phyloP scores from a whole-genome alignment of 73 alveolate species.

The Halteria grandinella region DNA sequence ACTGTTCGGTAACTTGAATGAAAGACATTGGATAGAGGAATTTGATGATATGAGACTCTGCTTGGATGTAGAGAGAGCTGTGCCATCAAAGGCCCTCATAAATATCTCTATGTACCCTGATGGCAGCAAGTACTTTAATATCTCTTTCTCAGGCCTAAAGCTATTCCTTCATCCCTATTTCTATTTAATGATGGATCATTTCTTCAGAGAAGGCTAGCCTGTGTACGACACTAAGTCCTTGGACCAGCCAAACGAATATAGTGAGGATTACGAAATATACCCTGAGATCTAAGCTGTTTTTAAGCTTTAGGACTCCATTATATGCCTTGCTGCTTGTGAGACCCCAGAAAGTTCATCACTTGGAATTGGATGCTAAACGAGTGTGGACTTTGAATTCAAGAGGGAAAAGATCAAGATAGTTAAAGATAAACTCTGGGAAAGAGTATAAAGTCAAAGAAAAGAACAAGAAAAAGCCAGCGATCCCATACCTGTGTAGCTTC shows the following conservation, averaged over 20 bases:
- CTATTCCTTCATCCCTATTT: slow-evolving; percentile 52
- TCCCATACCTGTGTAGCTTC: slow-evolving; percentile 11
- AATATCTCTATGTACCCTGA: slow-evolving; percentile 37
- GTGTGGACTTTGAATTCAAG: slow-evolving; percentile 36
- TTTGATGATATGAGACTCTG: too few relatives aligned
- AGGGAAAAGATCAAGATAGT: slow-evolving; percentile 32
- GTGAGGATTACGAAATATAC: slow-evolving; percentile 2
- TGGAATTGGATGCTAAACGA: slow-evolving; percentile 22
- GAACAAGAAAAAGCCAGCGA: slow-evolving; percentile 12
- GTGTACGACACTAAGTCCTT: slow-evolving; percentile 24
- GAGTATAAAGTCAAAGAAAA: slow-evolving; percentile 24
- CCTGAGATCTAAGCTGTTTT: slow-evolving; percentile 18
- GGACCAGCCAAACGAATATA: slow-evolving; percentile 41
- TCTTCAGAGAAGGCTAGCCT: slow-evolving; percentile 66
- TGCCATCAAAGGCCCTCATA: too few relatives aligned
- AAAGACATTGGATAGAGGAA: not conserved
- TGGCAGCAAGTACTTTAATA: slow-evolving; percentile 45
- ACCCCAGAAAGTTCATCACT: not conserved
- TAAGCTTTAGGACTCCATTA: slow-evolving; percentile 2
- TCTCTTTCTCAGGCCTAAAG: slow-evolving; percentile 13
- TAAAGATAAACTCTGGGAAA: not conserved
- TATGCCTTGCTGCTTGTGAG: slow-evolving; percentile 12
- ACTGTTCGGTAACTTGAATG: slow-evolving; percentile 5
- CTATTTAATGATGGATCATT: slow-evolving; percentile 50
- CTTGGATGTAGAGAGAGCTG: too few relatives aligned